These are phyloP conservation scores for Theileria orientalis DNA, from an alignment of 169 alveolate species.

Conservation along the genomic window DNA sequence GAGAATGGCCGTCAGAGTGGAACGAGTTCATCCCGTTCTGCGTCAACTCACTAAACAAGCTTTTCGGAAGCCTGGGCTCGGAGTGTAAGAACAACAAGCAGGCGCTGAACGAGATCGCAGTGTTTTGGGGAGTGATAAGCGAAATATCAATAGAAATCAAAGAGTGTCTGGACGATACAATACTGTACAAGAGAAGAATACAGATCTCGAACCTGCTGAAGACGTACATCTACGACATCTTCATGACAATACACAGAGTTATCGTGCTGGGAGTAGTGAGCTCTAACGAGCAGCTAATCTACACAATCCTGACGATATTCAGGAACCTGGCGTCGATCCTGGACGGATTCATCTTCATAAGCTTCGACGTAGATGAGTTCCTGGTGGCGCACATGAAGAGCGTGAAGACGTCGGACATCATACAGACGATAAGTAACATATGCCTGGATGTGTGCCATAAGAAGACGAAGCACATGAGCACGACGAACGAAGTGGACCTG, in stretches of 20 bases:
- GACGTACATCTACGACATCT: conserved; percentile 43
- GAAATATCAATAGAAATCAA: conserved; percentile 49
- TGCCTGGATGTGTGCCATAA: conserved; percentile 41
- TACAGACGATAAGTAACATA: conserved; percentile 50
- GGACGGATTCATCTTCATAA: conserved; percentile 60
- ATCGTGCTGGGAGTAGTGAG: conserved; percentile 49
- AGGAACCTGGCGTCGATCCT: conserved; percentile 48
- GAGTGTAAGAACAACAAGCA: conserved; percentile 37
- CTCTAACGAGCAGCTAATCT: conserved; percentile 34
- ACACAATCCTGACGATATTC: conserved; percentile 40
- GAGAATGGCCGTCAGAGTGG: conserved; percentile 62
- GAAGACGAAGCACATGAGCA: conserved; percentile 28
- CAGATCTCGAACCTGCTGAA: conserved; percentile 39
- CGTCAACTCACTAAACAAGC: conserved; percentile 46
- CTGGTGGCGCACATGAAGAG: conserved; percentile 19
- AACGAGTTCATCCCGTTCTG: conserved; percentile 36
- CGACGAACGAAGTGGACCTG: conserved; percentile 29
- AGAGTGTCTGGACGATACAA: conserved; percentile 54
- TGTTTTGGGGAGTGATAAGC: conserved; percentile 47
- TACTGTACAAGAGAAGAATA: conserved; percentile 48
- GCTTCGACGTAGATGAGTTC: conserved; percentile 60
- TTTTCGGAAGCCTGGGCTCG: conserved; percentile 16
- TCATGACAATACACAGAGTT: conserved; percentile 45
- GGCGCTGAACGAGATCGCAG: conserved; percentile 40
- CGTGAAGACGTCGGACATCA: conserved; percentile 39